Conservation (phyloP, 1,284 basidiomycete genomes). For the Ganoderma leucocontextum region DNA sequence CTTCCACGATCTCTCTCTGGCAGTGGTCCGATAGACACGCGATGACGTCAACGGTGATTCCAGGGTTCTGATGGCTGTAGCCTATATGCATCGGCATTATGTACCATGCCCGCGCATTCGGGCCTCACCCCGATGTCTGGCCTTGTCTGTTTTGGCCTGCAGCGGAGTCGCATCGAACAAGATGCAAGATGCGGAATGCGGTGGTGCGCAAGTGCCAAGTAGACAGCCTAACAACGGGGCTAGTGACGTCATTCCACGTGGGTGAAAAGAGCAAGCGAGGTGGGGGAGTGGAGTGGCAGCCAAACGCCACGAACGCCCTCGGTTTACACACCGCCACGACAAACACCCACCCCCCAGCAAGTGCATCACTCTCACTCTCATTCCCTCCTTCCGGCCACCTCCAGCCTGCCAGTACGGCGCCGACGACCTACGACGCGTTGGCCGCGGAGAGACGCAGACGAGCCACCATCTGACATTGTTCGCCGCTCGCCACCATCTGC, state of each 20-base stretch:
- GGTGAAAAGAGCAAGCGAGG: constrained; percentile 11
- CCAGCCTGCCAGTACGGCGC: constrained; percentile 2
- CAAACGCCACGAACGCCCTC: constrained; percentile 3
- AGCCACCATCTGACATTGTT: neutral
- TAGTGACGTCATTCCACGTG: constrained; percentile 22
- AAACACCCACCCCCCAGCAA: neutral
- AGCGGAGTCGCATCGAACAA: neutral
- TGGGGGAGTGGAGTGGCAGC: constrained; percentile 12
- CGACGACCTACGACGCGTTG: neutral
- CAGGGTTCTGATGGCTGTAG: constrained; percentile 27
- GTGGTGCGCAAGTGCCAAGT: neutral
- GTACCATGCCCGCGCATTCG: neutral
- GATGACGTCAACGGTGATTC: constrained; percentile 29
- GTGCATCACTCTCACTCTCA: neutral
- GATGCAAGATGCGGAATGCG: neutral
- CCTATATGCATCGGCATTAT: neutral
- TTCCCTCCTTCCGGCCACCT: neutral
- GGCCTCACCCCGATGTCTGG: neutral
- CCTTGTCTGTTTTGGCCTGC: neutral
- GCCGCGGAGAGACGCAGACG: constrained; percentile 6
- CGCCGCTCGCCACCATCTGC: neutral
- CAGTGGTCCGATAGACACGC: constrained; percentile 6
- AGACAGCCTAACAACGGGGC: constrained; percentile 1
- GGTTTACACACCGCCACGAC: constrained; percentile 6
- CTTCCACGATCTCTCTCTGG: neutral